phyloP scores from a whole-genome alignment of 345 rosid species.

The Gossypium arboreum region DNA sequence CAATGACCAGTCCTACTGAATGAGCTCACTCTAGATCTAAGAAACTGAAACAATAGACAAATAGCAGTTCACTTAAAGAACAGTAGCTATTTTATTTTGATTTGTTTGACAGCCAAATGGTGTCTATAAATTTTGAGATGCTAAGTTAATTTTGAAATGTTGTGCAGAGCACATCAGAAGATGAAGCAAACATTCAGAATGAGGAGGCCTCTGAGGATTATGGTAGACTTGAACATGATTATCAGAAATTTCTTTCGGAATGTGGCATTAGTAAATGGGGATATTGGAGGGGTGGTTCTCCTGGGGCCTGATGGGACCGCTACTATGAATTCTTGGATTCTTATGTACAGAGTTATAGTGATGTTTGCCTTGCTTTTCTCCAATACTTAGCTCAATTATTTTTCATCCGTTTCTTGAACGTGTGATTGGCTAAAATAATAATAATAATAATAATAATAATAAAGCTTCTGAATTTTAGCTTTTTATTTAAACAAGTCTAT shows the following conservation, averaged over 20 bases:
- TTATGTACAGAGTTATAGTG: background rate
- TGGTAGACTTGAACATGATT: conserved; percentile 8
- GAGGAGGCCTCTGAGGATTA: background rate
- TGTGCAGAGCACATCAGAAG: conserved; percentile 7
- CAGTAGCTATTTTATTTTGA: background rate
- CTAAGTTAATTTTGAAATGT: background rate
- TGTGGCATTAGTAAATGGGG: conserved; percentile 10
- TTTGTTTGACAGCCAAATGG: background rate
- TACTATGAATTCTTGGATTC: too few species aligned
- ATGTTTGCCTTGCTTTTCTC: background rate
- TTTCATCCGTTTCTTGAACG: too few species aligned
- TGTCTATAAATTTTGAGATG: background rate
- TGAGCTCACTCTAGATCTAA: background rate
- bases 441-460: too few species aligned
- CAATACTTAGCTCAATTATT: too few species aligned
- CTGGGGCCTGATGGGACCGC: background rate
- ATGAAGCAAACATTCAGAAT: background rate
- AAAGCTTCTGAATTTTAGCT: too few species aligned
- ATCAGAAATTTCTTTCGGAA: conserved; percentile 13
- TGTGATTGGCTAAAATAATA: too few species aligned
- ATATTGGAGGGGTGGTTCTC: conserved; percentile 6
- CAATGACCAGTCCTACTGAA: background rate
- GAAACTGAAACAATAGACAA: background rate
- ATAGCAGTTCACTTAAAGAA: background rate
- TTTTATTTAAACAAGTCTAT: too few species aligned